Evolutionary conservation across 257 asterid genomes (phyloP), one percentile per base, ranked within the genome.

Genomic region (Prunella vulgaris): DNA sequence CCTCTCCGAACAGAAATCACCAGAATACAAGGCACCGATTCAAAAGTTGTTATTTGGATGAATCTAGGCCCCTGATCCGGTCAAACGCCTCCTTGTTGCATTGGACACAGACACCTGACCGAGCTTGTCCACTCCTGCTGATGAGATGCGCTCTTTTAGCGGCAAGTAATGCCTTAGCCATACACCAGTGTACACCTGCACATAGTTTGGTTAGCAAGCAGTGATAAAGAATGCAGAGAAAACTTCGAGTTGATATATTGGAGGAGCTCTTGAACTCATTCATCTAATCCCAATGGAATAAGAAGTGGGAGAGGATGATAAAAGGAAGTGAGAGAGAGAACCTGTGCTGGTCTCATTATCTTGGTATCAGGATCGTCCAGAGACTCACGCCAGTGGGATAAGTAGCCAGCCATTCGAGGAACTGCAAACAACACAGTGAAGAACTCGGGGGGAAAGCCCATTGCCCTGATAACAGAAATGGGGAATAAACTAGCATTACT

Each of bases 291-390:
- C 7, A 1, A 20, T 30, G 20, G 5, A 1, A 2, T 10, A 56
- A 18, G 35, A 32, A 24, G 32, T 32, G 20, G 5, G 37, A 37
- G 18, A 18, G 52, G 37, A 12, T 25, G 9, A n/a, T n/a, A n/a
- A n/a, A n/a, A 3, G 57, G 18, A 32, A 49, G 21, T 21, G 10
- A 3, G 57, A 57, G 51, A 65, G 61, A 74, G 38, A 52, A 90
- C 99, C 96, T 93, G 96, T 35, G 96, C 96, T 30, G 99, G 99
- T 77, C 99, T 86, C 96, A 93, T 93, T 56, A 93, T 87, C 89
- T 93, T 93, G 37, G 99, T 93, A 68, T 72, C 77, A 17, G 71
- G 77, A 18, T 72, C 77, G 79, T 88, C 99, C 37, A 93, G 83
- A 48, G 99, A 93, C 75, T 93, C 99, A 14, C 92, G 83, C 99